Evolutionary conservation across 2,329 filamentous ascomycete genomes (phyloP), one percentile per base, ranked within the genome.

Genomic region (Phaeosphaeriaceae sp.): DNA sequence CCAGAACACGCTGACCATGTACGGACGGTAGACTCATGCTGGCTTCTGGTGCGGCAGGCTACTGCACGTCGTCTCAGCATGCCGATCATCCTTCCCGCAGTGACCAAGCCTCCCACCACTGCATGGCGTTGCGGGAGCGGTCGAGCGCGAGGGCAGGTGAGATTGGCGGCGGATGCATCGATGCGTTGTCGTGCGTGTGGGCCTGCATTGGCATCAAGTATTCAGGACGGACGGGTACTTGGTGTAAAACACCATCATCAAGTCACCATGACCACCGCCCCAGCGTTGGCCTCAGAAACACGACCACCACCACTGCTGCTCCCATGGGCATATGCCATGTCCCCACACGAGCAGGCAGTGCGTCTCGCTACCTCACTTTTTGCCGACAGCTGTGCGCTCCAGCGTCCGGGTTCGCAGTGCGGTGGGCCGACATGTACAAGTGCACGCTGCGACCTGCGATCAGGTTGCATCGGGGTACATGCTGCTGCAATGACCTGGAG

Each of bases 51-150:
- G 55, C 57, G 54, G 58, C 58, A 46, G 52, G 51, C 60, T 61
- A 61, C 62, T 63, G 56, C 64, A 57, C 54, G 45, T 58, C 56
- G 62, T 65, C 56, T 58, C 58, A 67, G 58, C 54, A 53, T 56
- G 62, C 58, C 56, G 50, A 49, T 60, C 61, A 62, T 65, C 62
- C 64, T 65, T 65, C 64, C 62, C 62, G 62, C 54, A 54, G 15
- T 40, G 36, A 40, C 36, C 36, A 40, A 40, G 36, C 36, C 36
- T 13, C 36, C 36, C 36, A 40, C 36, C 36, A 15, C 36, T 40
- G 36, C 36, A 40, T 40, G 36, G 36, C 36, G 36, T 40, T 40
- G 36, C 36, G 36, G 36, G 36, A 40, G 36, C 36, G 36, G 36
- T 40, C 36, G 36, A 40, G 36, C 17, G 36, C 36, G 15, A 15